Conservation (phyloP, 805 yeast species). For the Brettanomyces nanus region DNA sequence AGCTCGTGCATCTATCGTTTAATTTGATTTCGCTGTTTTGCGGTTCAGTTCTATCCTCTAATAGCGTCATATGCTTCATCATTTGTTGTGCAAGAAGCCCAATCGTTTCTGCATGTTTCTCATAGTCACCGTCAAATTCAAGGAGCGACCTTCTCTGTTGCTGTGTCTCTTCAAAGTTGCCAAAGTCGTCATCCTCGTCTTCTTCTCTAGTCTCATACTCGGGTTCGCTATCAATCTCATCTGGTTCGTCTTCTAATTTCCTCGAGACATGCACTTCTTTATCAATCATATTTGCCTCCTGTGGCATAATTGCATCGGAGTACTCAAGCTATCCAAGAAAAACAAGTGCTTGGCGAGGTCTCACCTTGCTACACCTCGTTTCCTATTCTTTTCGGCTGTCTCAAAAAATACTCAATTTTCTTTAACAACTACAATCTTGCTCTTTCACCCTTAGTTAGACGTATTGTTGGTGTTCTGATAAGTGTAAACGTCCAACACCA, state of each 20-base stretch:
- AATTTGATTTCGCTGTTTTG: slow-evolving; percentile 8
- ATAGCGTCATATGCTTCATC: slow-evolving; percentile 1
- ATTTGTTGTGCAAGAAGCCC: slow-evolving; percentile 8
- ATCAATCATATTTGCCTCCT: not conserved
- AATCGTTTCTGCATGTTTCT: slow-evolving; percentile 4
- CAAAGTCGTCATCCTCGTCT: slow-evolving; percentile 10
- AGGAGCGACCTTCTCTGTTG: slow-evolving; percentile 10
- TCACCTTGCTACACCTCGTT: too few relatives aligned
- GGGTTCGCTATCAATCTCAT: slow-evolving; percentile 11
- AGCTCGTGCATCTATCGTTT: slow-evolving; percentile 17
- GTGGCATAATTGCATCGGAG: too few relatives aligned
- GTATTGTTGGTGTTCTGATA: too few relatives aligned
- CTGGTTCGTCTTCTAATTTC: slow-evolving; percentile 10
- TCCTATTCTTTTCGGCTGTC: too few relatives aligned
- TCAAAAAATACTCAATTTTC: too few relatives aligned
- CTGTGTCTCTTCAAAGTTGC: slow-evolving; percentile 18
- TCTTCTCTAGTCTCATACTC: slow-evolving; percentile 6
- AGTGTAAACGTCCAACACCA: too few relatives aligned
- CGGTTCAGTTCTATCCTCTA: not conserved
- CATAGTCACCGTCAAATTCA: slow-evolving; percentile 6
- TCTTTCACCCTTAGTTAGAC: too few relatives aligned
- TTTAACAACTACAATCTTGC: too few relatives aligned
- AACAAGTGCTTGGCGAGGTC: too few relatives aligned
- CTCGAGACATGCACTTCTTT: not conserved
- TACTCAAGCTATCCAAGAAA: too few relatives aligned